A percentile compares a stretch with the other conserved stretches of the same genome.
Conservation (phyloP, 352 stramenopile genomes). For the Phytophthora citrophthora region DNA sequence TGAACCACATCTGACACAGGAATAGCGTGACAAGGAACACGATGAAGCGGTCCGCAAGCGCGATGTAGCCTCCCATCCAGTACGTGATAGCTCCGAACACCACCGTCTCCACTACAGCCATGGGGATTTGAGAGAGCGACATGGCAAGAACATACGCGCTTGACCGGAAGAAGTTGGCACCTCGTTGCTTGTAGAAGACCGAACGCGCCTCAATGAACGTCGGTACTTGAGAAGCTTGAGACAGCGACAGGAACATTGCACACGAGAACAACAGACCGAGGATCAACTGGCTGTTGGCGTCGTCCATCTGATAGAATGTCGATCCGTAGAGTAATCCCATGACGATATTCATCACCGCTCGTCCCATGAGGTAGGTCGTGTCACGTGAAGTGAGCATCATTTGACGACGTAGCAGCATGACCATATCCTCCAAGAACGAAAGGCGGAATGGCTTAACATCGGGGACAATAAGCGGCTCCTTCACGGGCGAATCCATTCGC, state of each 20-base stretch:
- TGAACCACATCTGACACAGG: slow-evolving; percentile 72
- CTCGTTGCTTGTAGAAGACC: slow-evolving; percentile 90
- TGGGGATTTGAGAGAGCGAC: slow-evolving; percentile 54
- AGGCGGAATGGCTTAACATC: slow-evolving; percentile 49
- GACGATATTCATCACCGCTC: slow-evolving; percentile 60
- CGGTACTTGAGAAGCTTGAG: slow-evolving; percentile 76
- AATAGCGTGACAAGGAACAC: slow-evolving; percentile 71
- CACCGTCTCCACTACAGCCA: slow-evolving; percentile 71
- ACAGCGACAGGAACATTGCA: slow-evolving; percentile 86
- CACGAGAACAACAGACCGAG: slow-evolving; percentile 89
- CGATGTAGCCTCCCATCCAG: slow-evolving; percentile 85
- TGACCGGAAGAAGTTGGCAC: slow-evolving; percentile 88
- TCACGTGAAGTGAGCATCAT: slow-evolving; percentile 74
- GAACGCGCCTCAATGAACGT: slow-evolving; percentile 74
- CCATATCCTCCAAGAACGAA: slow-evolving; percentile 48
- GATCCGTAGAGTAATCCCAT: slow-evolving; percentile 69
- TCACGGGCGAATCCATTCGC: slow-evolving; percentile 32
- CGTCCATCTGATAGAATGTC: slow-evolving; percentile 68
- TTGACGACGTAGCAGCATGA: slow-evolving; percentile 55
- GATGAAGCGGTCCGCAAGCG: slow-evolving; percentile 40
- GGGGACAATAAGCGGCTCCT: slow-evolving; percentile 32
- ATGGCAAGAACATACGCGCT: slow-evolving; percentile 80
- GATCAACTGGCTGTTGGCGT: slow-evolving; percentile 55
- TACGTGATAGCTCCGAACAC: slow-evolving; percentile 89
- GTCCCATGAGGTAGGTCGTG: slow-evolving; percentile 51